Evolutionary conservation across 2,329 filamentous ascomycete genomes (phyloP).

Genomic region (Cladosporium sp.): DNA sequence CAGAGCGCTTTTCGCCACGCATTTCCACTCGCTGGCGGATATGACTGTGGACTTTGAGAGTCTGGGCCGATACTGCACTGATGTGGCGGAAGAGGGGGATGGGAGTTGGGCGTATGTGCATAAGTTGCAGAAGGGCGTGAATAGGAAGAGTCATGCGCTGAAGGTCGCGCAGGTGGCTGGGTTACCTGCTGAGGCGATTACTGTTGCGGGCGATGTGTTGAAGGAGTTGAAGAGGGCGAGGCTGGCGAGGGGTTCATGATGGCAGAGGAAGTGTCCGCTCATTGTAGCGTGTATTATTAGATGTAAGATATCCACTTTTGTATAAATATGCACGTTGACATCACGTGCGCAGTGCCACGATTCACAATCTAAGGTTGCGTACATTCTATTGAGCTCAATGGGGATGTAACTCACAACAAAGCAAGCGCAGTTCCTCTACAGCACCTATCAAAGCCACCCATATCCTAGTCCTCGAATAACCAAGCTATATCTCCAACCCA

Average conservation of each 20-base stretch:
- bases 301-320: neutral
- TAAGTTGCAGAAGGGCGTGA: conserved; percentile 76
- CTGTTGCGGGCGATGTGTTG: conserved; percentile 64
- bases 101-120: conserved; percentile 82
- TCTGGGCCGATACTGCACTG: conserved; percentile 82
- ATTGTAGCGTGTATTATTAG: neutral
- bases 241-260: neutral
- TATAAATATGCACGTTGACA: neutral
- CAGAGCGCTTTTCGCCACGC: conserved; percentile 87
- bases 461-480: no score
- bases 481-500: neutral
- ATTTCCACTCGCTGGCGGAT: conserved; percentile 85
- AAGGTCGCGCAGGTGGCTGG: conserved; percentile 89
- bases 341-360: no score
- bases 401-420: no score
- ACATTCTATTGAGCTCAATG: no score
- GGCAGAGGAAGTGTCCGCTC: neutral
- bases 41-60: conserved; percentile 62
- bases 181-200: conserved; percentile 70
- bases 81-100: conserved; percentile 70
- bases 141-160: conserved; percentile 83
- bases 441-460: no score
- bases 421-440: no score
- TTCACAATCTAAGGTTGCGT: no score
- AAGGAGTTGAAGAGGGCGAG: conserved; percentile 26